Percentiles rank a stretch among this genome's conserved stretches.
Conservation (phyloP, 2,329 filamentous ascomycete species). For the Rhynchosporium secalis region DNA sequence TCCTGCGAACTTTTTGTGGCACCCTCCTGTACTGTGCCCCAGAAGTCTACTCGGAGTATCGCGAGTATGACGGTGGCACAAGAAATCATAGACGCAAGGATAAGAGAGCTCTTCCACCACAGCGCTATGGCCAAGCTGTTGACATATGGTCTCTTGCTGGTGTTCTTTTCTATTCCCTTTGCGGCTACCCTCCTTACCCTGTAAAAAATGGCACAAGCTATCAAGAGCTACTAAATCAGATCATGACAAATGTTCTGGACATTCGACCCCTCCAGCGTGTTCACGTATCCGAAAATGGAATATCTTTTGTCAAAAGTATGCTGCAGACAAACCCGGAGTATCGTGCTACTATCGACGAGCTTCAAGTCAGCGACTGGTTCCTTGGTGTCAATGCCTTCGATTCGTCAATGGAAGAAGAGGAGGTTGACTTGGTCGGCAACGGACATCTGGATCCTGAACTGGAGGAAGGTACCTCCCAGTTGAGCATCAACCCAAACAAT, state of each 20-base stretch:
- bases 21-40: slow-evolving; percentile 95
- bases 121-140: slow-evolving; percentile 85
- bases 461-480: slow-evolving; percentile 36
- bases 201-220: slow-evolving; percentile 75
- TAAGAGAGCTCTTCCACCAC: slow-evolving; percentile 38
- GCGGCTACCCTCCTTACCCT: slow-evolving; percentile 75
- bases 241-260: slow-evolving; percentile 78
- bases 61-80: slow-evolving; percentile 67
- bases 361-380: slow-evolving; percentile 77
- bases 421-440: slow-evolving; percentile 31
- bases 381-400: slow-evolving; percentile 27
- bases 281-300: slow-evolving; percentile 63
- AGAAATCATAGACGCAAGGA: slow-evolving; percentile 45
- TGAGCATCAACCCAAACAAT: slow-evolving; percentile 32
- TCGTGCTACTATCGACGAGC: slow-evolving; percentile 71
- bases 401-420: slow-evolving; percentile 32
- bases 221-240: slow-evolving; percentile 76
- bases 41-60: slow-evolving; percentile 82
- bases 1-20: slow-evolving; percentile 93
- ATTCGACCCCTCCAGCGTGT: slow-evolving; percentile 58
- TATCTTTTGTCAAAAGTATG: slow-evolving; percentile 77
- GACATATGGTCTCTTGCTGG: slow-evolving; percentile 97
- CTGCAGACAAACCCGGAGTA: slow-evolving; percentile 75
- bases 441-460: slow-evolving; percentile 27
- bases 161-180: slow-evolving; percentile 86